Evolutionary conservation across 2,329 filamentous ascomycete genomes (phyloP), one percentile per base, ranked within the genome.

Genomic region (Fusarium staphyleae): DNA sequence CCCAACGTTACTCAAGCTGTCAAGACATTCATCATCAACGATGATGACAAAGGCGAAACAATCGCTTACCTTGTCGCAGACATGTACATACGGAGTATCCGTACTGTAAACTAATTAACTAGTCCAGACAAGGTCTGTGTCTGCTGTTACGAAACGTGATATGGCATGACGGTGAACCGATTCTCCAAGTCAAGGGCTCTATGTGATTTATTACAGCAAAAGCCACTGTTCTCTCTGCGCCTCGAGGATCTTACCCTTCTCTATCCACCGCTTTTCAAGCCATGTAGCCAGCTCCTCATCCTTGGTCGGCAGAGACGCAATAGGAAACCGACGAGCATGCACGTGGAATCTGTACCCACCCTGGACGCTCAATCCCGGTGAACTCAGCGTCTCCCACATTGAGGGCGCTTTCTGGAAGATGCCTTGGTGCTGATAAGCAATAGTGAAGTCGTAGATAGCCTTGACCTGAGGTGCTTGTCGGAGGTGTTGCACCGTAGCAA

Each of bases 401-500:
- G 72, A 75, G 11, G 81, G 80, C 3, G 78, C 78, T 37, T 71
- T 66, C 18, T 78, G 73, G 56, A 81, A 82, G 50, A 68, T 66
- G 44, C 65, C 66, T 5, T 74, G 69, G 42, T 75, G 72, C 57
- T 79, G 75, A 68, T 85, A 84, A 43, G 79, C 78, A 60, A 84
- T 80, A 3, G 81, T 79, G 42, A 84, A 70, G 63, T 85, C 80
- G 68, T 84, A 83, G 15, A 84, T 77, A 8, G 81, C 80, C 62
- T 77, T 80, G 39, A 84, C 72, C 39, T 83, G 80, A 13, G 77
- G 71, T 13, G 79, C 74, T 51, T 75, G 73, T 37, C 80, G 72
- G 45, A 87, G 72, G 51, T 83, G 78, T 66, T 82, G 79, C 10
- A 86, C 81, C 2, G 80, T 83, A 22, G 82, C 78, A 40, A 86